Base-by-base conservation (phyloP, 2,329 filamentous ascomycete species). In the Alternaria gaisen region DNA sequence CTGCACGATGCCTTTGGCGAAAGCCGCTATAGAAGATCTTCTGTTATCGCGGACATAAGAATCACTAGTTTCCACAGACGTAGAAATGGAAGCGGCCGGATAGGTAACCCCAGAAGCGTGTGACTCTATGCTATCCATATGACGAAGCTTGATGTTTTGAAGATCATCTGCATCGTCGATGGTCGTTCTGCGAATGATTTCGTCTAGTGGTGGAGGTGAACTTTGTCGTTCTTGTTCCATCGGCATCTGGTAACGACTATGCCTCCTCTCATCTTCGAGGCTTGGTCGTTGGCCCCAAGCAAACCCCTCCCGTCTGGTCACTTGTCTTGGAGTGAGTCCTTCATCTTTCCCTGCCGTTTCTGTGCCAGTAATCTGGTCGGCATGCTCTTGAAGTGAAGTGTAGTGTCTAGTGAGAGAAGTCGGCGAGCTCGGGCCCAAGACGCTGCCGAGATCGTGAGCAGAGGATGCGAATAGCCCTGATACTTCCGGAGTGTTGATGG, bases 371-470 rank as follows among this genome's bases (percentile, higher is more conserved):
- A 68, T 28, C 14, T 63, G 56, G 38, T 70, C 59, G 20, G 69
- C 70, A 60, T 77, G 73, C 11, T 77, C 70, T 54, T 72, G 69
- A 4, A 75, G 56, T 34, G 73, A 66, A 26, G 60, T 65, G 53
- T 66, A 71, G 24, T 73, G 68, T 42, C 67, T 64, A 6, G 63
- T 47, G 11, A 66, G 41, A 8, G 53, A 48, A 12, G 62, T 59
- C 14, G 43, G 52, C 6, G 60, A 53, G 53, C 41, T 53, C 20
- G n/a, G 41, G 10, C 38, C 44, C n/a, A 48, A 40, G 24, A 54
- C 22, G 51, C 40, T 38, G 36, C 28, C 18, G 44, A 43, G 16
- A 38, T 62, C 51, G 44, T 51, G 38, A 12, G 50, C 48, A 42
- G 61, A 55, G 44, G 64, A 26, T 50, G 55, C 48, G 22, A 38